phyloP scores from a whole-genome alignment of 805 yeast genomes.

The Cyberlindnera euphorbiiphila region DNA sequence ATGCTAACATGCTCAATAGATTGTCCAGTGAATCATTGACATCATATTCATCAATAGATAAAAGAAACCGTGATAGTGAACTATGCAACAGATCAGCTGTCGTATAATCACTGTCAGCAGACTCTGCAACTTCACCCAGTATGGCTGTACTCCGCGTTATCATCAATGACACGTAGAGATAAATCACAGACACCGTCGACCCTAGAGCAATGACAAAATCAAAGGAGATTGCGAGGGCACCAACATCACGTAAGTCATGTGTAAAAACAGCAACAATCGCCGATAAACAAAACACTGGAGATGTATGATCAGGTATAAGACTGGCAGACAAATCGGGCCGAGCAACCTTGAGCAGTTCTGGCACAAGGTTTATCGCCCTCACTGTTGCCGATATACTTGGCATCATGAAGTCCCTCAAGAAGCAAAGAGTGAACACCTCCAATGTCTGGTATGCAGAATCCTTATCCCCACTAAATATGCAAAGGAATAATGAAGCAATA shows the following conservation, averaged over 20 bases:
- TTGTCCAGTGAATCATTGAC: constrained; percentile 29
- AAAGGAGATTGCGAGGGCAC: constrained; percentile 57
- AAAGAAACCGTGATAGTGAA: constrained; percentile 29
- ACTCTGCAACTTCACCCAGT: constrained; percentile 26
- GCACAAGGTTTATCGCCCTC: constrained; percentile 61
- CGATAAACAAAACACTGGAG: constrained; percentile 70
- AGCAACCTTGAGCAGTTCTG: constrained; percentile 47
- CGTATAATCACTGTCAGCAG: constrained; percentile 32
- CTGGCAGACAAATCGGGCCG: constrained; percentile 43
- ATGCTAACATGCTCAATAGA: constrained; percentile 9
- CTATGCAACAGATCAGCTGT: constrained; percentile 40
- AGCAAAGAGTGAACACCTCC: constrained; percentile 52
- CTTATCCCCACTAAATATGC: constrained; percentile 41
- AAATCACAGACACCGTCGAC: constrained; percentile 51
- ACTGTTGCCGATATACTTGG: constrained; percentile 62
- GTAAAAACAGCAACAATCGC: constrained; percentile 73
- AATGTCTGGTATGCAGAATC: constrained; percentile 33
- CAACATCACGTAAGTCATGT: constrained; percentile 56
- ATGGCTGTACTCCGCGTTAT: constrained; percentile 43
- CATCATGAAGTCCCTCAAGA: constrained; percentile 84
- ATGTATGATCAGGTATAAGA: constrained; percentile 36
- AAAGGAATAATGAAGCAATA: constrained; percentile 61
- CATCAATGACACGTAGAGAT: constrained; percentile 58
- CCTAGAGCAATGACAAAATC: constrained; percentile 60
- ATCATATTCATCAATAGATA: constrained; percentile 23